These are phyloP conservation scores for Scheffersomyces insectosa DNA, from an alignment of 1,139 yeast genomes.

Conservation along the genomic window DNA sequence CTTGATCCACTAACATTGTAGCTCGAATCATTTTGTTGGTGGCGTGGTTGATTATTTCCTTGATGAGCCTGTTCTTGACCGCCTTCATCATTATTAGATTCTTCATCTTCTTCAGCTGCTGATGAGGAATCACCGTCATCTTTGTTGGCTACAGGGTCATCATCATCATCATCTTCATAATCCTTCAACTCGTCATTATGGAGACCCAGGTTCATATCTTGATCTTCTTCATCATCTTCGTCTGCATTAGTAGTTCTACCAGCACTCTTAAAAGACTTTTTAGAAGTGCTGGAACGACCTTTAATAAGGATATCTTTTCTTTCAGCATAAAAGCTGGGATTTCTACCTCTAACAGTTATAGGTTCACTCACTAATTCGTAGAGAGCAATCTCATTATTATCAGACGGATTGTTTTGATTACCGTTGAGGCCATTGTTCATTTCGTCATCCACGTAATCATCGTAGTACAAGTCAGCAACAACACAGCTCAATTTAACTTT, in stretches of 20 bases:
- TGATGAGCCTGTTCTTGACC: not conserved
- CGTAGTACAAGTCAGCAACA: constrained; percentile 46
- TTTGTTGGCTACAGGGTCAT: constrained; percentile 2
- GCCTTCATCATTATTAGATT: not conserved
- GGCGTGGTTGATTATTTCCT: not conserved
- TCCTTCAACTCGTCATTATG: constrained; percentile 11
- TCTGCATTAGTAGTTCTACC: constrained; percentile 5
- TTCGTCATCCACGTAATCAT: constrained; percentile 41
- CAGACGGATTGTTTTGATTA: constrained; percentile 5
- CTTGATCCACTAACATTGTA: too few species aligned
- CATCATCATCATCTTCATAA: constrained; percentile 6
- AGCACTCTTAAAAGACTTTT: constrained; percentile 13
- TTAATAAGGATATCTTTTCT: constrained; percentile 49
- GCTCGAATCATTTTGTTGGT: not conserved
- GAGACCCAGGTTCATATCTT: not conserved
- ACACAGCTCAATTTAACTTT: constrained; percentile 45
- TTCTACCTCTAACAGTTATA: constrained; percentile 64
- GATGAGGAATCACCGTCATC: constrained; percentile 4
- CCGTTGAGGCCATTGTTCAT: constrained; percentile 7
- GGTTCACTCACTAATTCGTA: constrained; percentile 46
- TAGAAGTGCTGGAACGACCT: constrained; percentile 15
- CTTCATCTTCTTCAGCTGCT: not conserved
- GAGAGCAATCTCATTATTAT: constrained; percentile 35
- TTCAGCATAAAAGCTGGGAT: constrained; percentile 63
- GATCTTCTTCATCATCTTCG: constrained; percentile 1